These are phyloP conservation scores for Vanderwaltozyma polyspora DNA, from an alignment of 805 yeast genomes.

Conservation along the genomic window DNA sequence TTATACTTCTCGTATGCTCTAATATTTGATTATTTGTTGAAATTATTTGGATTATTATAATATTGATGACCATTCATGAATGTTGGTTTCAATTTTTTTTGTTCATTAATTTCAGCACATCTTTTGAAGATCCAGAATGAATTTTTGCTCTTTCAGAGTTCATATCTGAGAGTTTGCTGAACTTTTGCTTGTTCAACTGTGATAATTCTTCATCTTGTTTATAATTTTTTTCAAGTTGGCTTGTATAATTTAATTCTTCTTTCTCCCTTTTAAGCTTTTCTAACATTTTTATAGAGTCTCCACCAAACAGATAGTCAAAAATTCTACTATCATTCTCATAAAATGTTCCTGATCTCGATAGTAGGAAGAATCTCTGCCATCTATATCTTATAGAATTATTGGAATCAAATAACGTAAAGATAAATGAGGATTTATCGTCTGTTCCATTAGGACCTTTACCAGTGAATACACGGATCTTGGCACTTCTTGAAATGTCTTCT, in stretches of 20 bases:
- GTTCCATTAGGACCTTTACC: conserved; percentile 24
- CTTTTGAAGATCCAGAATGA: not conserved
- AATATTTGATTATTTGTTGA: conserved; percentile 50
- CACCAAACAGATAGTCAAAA: conserved; percentile 22
- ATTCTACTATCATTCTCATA: conserved; percentile 22
- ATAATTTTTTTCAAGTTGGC: not conserved
- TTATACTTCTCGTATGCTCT: conserved; percentile 56
- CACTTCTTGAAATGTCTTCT: conserved; percentile 10
- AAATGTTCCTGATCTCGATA: conserved; percentile 23
- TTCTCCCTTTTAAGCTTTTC: not conserved
- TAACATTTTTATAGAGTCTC: conserved; percentile 7
- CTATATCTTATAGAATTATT: conserved; percentile 5
- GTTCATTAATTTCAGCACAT: conserved; percentile 1
- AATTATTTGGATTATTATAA: conserved; percentile 21
- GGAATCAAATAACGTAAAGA: conserved; percentile 16
- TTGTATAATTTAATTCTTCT: not conserved
- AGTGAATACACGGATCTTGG: conserved; percentile 16
- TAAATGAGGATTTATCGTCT: conserved; percentile 22
- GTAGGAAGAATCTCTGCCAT: conserved; percentile 16
- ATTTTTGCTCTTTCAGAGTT: not conserved
- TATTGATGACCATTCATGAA: not conserved
- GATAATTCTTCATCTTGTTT: not conserved
- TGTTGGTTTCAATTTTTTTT: conserved; percentile 4
- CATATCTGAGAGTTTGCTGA: not conserved
- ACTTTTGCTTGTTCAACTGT: not conserved